Conservation (phyloP, 1,139 yeast species). For the Yamadazyma epiphylla region DNA sequence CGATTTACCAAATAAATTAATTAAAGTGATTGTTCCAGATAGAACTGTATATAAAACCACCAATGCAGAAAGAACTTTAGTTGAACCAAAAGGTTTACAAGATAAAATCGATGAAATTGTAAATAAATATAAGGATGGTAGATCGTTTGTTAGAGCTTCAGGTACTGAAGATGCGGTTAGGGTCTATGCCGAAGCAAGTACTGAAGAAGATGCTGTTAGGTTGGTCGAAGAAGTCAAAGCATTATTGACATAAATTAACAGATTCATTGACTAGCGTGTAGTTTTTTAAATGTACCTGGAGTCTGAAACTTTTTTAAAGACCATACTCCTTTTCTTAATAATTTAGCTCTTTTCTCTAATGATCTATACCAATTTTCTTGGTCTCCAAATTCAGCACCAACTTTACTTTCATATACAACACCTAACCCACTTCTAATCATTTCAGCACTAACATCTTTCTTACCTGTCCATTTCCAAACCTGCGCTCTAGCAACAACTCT, state of each 20-base stretch:
- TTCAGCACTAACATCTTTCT: slow-evolving; percentile 77
- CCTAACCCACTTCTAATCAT: slow-evolving; percentile 84
- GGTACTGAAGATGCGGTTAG: slow-evolving; percentile 98
- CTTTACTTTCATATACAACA: slow-evolving; percentile 78
- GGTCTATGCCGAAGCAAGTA: slow-evolving; percentile 86
- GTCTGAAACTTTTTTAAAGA: slow-evolving; percentile 50
- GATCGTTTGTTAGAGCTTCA: slow-evolving; percentile 94
- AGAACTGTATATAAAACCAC: slow-evolving; percentile 77
- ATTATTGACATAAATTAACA: slow-evolving; percentile 19
- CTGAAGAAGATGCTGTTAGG: slow-evolving; percentile 28
- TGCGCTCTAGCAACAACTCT: slow-evolving; percentile 82
- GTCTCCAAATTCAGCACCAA: slow-evolving; percentile 84
- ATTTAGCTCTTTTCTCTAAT: slow-evolving; percentile 59
- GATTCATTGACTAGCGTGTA: slow-evolving; percentile 1
- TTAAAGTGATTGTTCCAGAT: slow-evolving; percentile 80
- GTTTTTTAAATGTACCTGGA: slow-evolving; percentile 77
- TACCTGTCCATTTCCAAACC: slow-evolving; percentile 72
- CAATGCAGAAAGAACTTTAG: slow-evolving; percentile 82
- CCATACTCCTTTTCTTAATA: slow-evolving; percentile 68
- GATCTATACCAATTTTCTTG: slow-evolving; percentile 55
- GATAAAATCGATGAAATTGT: slow-evolving; percentile 65
- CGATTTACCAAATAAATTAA: slow-evolving; percentile 82
- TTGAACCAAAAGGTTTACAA: slow-evolving; percentile 78
- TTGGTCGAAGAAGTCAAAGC: slow-evolving; percentile 32
- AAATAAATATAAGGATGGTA: slow-evolving; percentile 53